Percentiles rank a stretch among this genome's conserved stretches.
Conservation (phyloP, 352 stramenopile species). For the Phytopythium delawarense region DNA sequence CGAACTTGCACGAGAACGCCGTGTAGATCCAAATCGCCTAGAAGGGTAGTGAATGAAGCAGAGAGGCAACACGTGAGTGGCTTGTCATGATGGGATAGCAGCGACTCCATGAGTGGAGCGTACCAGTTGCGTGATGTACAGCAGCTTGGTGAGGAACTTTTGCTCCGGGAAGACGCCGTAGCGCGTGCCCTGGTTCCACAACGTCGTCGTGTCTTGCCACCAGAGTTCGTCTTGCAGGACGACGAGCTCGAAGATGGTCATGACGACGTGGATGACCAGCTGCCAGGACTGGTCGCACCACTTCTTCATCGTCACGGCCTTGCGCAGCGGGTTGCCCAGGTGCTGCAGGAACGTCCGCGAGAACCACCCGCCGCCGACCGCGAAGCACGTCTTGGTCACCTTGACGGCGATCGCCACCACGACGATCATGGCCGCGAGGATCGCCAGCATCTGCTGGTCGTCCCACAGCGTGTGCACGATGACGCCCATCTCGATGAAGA, state of each 20-base stretch:
- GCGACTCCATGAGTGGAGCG: background rate
- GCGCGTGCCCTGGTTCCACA: conserved; percentile 74
- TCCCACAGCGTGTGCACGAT: conserved; percentile 58
- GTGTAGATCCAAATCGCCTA: conserved; percentile 89
- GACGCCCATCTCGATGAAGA: conserved; percentile 60
- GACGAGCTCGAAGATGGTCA: conserved; percentile 82
- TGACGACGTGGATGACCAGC: conserved; percentile 75
- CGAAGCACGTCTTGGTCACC: conserved; percentile 63
- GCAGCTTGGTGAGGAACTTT: conserved; percentile 76
- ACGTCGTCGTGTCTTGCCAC: conserved; percentile 84
- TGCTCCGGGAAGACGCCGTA: conserved; percentile 73
- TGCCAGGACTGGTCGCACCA: conserved; percentile 89
- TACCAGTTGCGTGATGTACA: conserved; percentile 84
- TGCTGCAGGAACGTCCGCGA: conserved; percentile 77
- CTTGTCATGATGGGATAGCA: background rate
- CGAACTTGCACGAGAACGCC: conserved; percentile 86
- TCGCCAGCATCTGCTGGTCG: conserved; percentile 66
- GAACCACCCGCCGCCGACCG: conserved; percentile 60
- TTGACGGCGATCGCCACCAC: conserved; percentile 73
- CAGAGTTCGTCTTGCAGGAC: conserved; percentile 79
- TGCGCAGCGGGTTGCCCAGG: conserved; percentile 77
- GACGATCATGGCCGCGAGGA: conserved; percentile 55
- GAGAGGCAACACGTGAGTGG: background rate
- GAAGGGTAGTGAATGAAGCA: background rate
- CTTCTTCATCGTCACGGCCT: conserved; percentile 83